Evolutionary conservation across 1,139 yeast species (phyloP), one percentile per base, ranked within the genome.

Genomic region (Sugiyamaella novakii): DNA sequence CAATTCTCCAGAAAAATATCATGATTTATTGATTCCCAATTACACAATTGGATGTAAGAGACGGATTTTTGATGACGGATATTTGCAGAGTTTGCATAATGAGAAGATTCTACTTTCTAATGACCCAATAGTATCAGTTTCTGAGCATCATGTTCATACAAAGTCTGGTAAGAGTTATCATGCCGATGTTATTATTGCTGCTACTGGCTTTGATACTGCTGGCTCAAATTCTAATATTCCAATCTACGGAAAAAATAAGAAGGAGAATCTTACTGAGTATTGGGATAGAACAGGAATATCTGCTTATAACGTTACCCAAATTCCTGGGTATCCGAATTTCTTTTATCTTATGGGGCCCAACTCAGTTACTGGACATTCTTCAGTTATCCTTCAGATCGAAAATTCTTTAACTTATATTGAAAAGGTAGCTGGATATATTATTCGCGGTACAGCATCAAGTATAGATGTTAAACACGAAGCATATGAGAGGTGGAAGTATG

Each of bases 1-100:
- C 39, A 46, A 50, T 30, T 48, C 57, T 24, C 60, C 60, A 10
- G 37, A 49, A 36, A 52, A 57, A 40, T 57, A 56, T 39, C 54
- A 54, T 33, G 56, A 59, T 19, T 46, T 58, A 12, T 51, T 64
- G 34, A 61, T 61, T 18, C 68, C 67, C 11, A 58, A 56, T 21
- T 54, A 50, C 46, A 53, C 49, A 25, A 59, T 63, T 29, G 67
- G 66, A 5, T 59, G 66, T 47, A 61, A 62, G 50, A 53, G 68
- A n/a, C 63, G 63, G 8, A 59, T 61, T 18, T 60, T 63, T 37
- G 66, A 64, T 46, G 59, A 58, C 24, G 59, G 60, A 17, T 64
- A 63, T 46, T 62, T 55, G 36, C 61, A 61, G 18, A 54, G 59
- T 7, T 57, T 58, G 38, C 59, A 62, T 46, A 52, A 55, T 43